Evolutionary conservation across 345 rosid genomes (phyloP), one percentile per base, ranked within the genome.

Genomic region (Brassica nigra): DNA sequence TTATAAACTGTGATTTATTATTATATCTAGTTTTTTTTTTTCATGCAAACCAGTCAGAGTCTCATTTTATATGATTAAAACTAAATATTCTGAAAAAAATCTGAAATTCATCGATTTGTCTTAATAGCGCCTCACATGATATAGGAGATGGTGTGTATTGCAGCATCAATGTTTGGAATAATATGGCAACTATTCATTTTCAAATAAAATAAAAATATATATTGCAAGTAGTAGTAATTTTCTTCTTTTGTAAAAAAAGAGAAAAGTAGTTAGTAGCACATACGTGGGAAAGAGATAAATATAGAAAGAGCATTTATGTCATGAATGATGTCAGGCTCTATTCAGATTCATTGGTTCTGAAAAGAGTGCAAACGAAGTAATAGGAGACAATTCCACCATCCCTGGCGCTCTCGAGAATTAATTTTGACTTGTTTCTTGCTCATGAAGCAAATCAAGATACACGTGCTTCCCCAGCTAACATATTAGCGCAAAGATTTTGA

Each of bases 281-380:
- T 11, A 59, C 69, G 74, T 77, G 75, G 54, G 70, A n/a, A 62
- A 28, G 54, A 20, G 75, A 47, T 77, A 47, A 42, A 20, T 12
- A 68, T 3, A 31, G 63, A 31, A 70, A 62, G 30, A 77, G 20
- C 66, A 64, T 6, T 23, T 36, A 29, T 3, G 81, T 79, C 77
- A 79, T 8, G 74, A 67, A 61, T 79, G 82, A 67, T 62, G 82
- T 78, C 77, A 72, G 23, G 12, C 20, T 71, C 27, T 4, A 49
- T 71, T 59, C 3, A 71, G 72, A 78, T 78, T 54, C 77, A 71
- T 28, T 78, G 71, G 16, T 78, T 71, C 61, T 37, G 34, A 54
- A 55, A 31, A 65, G 2, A 54, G 16, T 30, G 16, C 27, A 8
- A 5, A 39, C 3, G 8, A 65, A 66, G 77, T 57, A 29, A 66